Percentiles rank a stretch among this genome's conserved stretches.
These are phyloP conservation scores for Candida andamanensis DNA, from an alignment of 805 yeast genomes.

Conservation along the genomic window DNA sequence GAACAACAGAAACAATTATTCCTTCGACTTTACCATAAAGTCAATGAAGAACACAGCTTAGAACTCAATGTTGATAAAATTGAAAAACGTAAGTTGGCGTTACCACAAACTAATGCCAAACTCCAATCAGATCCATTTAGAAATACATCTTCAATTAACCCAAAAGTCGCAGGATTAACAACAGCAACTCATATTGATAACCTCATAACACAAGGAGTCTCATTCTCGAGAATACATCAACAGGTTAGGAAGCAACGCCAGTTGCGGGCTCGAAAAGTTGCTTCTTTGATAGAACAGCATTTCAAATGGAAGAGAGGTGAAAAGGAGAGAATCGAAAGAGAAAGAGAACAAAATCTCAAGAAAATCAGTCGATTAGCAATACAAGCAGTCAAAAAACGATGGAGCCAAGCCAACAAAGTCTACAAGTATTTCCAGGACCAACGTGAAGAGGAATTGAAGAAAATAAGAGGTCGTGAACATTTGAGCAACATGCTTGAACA, in stretches of 20 bases:
- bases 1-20: constrained; percentile 47
- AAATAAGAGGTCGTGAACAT: constrained; percentile 80
- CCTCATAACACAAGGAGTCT: constrained; percentile 68
- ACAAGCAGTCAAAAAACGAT: constrained; percentile 80
- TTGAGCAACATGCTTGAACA: constrained; percentile 84
- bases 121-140: constrained; percentile 44
- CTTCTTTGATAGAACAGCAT: constrained; percentile 80
- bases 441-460: constrained; percentile 74
- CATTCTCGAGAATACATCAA: constrained; percentile 63
- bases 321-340: constrained; percentile 73
- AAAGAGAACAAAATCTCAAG: constrained; percentile 63
- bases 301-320: constrained; percentile 85
- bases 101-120: constrained; percentile 35
- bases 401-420: constrained; percentile 87
- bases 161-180: constrained; percentile 40
- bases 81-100: constrained; percentile 41
- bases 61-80: constrained; percentile 45
- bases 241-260: constrained; percentile 61
- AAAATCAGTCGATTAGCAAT: constrained; percentile 77
- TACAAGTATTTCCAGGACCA: constrained; percentile 66
- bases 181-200: constrained; percentile 63
- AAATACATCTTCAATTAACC: constrained; percentile 35
- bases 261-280: constrained; percentile 64
- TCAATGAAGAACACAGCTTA: constrained; percentile 28
- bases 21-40: constrained; percentile 41